Base-by-base conservation (phyloP, 768 basidiomycete species). In the Naganishia antarctica region DNA sequence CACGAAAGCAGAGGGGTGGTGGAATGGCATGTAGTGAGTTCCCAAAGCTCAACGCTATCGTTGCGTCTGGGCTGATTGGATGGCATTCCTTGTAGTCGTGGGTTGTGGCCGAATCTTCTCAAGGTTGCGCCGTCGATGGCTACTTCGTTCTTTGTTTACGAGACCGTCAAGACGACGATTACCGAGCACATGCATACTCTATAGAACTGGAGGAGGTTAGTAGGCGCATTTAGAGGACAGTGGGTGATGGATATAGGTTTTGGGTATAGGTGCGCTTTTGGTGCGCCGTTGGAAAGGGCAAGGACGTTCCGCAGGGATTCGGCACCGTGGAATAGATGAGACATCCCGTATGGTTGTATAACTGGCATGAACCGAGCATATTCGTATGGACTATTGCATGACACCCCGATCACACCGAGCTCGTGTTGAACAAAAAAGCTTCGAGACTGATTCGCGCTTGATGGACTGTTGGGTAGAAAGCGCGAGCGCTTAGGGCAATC, bases 1-100 rank as follows among this genome's bases (percentile, higher is more conserved):
- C 49, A 44, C 91, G 16, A 82, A 80, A 40, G 81, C 81, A 0
- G 93, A 97, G 74, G 93, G 93, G 13, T 76, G 74, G 67, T 76
- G 74, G 74, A 69, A 68, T 59, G 74, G 74, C 29, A 76, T 76
- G 74, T 76, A 76, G 45, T 47, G 34, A 34, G 53, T 57, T 7
- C 21, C 31, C 49, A 25, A 25, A 21, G 4, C 16, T 26, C 37
- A 8, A n/a, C 21, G 5, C 11, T 23, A 9, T 1, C 34, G 28
- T 1, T 40, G 11, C 9, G 4, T 21, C 37, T n/a, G 13, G 43
- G 5, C 13, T 9, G 43, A 11, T 6, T 12, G 13, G 6, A 6
- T 5, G 43, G 9, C n/a, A 18, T 15, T 44, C 13, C 18, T 12
- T 21, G n/a, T 23, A 57, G 53, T 40, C 53, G 53, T 13, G 74